Conservation (phyloP, 257 asterid genomes). For the Solanum virginianum region DNA sequence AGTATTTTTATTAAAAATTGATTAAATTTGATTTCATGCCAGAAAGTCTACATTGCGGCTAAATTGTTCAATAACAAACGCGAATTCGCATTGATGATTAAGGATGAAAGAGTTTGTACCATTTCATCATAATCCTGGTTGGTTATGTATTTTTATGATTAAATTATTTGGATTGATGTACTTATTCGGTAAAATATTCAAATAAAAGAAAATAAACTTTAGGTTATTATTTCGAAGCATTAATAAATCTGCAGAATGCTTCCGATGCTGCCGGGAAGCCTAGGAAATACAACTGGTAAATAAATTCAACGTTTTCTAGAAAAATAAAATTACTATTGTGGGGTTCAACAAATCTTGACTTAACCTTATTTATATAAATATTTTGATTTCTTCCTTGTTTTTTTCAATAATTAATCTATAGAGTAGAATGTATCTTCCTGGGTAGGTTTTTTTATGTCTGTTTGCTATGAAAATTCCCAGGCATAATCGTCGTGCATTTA, state of each 20-base stretch:
- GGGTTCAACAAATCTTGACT: slow-evolving; percentile 5
- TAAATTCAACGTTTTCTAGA: neutral
- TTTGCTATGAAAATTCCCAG: neutral
- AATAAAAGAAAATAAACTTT: neutral
- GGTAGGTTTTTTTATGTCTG: neutral
- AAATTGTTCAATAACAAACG: no score
- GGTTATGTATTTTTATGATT: neutral
- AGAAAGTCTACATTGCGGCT: fast-evolving
- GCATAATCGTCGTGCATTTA: neutral
- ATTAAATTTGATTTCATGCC: fast-evolving
- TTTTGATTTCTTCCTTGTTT: neutral
- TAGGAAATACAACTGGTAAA: neutral
- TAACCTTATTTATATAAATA: neutral
- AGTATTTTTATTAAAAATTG: no score
- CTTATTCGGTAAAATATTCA: neutral
- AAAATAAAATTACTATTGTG: neutral
- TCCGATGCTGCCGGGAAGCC: slow-evolving; percentile 19
- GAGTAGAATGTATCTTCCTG: neutral
- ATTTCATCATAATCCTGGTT: no score
- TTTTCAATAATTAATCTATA: neutral
- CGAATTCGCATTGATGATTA: fast-evolving
- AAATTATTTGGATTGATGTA: no score
- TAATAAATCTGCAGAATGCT: neutral
- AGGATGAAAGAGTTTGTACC: no score
- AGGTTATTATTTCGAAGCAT: neutral